phyloP scores from a whole-genome alignment of 1,139 yeast genomes.

The Saccharomycopsis hybrid region DNA sequence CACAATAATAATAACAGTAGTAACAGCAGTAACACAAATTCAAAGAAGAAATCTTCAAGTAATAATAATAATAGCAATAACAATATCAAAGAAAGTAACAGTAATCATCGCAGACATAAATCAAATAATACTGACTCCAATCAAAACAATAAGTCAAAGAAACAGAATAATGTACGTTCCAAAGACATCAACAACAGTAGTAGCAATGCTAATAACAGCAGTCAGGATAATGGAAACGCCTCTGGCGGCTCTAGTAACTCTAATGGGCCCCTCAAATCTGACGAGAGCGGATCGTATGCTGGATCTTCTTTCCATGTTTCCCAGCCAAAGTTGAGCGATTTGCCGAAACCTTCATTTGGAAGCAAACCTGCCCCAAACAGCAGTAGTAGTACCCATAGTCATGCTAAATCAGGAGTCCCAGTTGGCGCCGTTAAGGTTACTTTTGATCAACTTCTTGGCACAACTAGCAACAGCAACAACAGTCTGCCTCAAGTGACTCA shows the following conservation, averaged over 20 bases:
- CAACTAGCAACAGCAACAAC: no score
- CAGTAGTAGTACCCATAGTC: no score
- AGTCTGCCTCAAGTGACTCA: no score
- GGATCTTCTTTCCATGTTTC: slow-evolving; percentile 19
- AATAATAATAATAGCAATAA: not conserved
- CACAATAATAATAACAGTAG: slow-evolving; percentile 1
- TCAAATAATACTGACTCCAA: slow-evolving; percentile 1
- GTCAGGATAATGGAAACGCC: not conserved
- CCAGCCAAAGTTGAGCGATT: slow-evolving; percentile 18
- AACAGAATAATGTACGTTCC: not conserved
- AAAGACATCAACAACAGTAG: not conserved
- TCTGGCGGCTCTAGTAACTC: not conserved
- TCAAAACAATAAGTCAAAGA: not conserved
- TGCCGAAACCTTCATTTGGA: slow-evolving; percentile 19
- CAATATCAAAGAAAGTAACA: not conserved
- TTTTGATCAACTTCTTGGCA: no score
- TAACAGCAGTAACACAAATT: not conserved
- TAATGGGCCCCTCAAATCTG: not conserved
- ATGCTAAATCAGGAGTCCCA: no score
- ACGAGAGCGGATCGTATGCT: slow-evolving; percentile 12
- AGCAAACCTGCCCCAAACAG: not conserved
- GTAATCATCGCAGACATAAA: not conserved
- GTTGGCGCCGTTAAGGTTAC: no score
- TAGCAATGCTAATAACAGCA: not conserved
- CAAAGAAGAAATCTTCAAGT: not conserved